Conservation (phyloP, 192 early-diverging fungal species). For the Backusella australiensis region DNA sequence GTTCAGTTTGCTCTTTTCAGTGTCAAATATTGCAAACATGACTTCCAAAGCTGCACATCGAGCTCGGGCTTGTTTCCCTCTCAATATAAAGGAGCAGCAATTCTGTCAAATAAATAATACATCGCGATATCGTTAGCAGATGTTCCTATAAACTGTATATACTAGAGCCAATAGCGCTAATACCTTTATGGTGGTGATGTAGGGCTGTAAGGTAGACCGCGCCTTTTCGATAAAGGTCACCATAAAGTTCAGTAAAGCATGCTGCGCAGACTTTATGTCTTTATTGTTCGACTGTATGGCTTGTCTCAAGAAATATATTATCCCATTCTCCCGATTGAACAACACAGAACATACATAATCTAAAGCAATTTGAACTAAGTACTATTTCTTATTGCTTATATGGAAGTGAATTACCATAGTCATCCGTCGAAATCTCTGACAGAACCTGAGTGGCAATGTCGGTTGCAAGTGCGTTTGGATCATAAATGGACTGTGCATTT, state of each 20-base stretch:
- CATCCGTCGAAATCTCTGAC: constrained; percentile 24
- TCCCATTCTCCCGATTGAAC: constrained; percentile 42
- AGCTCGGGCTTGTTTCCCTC: not conserved
- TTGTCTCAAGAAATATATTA: constrained; percentile 39
- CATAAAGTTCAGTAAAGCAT: constrained; percentile 45
- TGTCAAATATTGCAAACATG: constrained; percentile 5
- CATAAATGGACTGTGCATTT: not conserved
- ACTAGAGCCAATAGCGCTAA: constrained; percentile 27
- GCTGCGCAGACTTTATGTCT: constrained; percentile 24
- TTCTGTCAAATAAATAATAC: not conserved
- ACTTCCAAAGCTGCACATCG: constrained; percentile 15
- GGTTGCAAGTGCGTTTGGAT: constrained; percentile 5
- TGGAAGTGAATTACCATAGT: constrained; percentile 19
- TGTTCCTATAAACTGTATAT: constrained; percentile 3
- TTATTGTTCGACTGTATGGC: constrained; percentile 30
- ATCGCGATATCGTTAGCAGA: not conserved
- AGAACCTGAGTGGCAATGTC: constrained; percentile 22
- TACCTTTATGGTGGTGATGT: constrained; percentile 42
- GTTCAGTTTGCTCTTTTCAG: constrained; percentile 22
- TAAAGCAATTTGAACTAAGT: constrained; percentile 6
- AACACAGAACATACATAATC: constrained; percentile 45
- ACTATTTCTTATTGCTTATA: not conserved
- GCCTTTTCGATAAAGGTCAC: constrained; percentile 39
- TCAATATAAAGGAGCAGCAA: not conserved
- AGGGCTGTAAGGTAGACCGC: constrained; percentile 28